Evolutionary conservation across 2,329 filamentous ascomycete genomes (phyloP).

Genomic region (Alternaria longipes): DNA sequence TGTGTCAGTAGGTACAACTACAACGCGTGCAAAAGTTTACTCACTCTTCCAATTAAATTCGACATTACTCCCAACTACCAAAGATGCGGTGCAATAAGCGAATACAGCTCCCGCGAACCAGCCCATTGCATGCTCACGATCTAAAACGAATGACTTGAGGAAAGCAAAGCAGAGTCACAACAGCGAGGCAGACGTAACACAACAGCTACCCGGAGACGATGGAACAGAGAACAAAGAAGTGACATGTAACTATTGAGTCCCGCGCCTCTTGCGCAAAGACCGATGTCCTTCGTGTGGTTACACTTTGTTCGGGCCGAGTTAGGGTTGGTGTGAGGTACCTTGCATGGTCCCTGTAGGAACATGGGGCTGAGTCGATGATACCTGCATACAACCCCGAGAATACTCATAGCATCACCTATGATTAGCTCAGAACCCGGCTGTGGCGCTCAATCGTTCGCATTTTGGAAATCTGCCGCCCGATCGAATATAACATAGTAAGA

Average conservation of each 20-base stretch:
- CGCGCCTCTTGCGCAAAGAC: constrained; percentile 33
- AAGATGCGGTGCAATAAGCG: constrained; percentile 17
- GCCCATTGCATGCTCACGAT: constrained; percentile 46
- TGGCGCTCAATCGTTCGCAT: constrained; percentile 23
- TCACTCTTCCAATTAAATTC: constrained; percentile 4
- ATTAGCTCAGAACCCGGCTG: constrained; percentile 34
- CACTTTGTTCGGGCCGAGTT: constrained; percentile 32
- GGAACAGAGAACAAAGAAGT: constrained; percentile 39
- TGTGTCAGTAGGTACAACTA: neutral
- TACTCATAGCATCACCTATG: constrained; percentile 40
- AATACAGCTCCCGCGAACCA: constrained; percentile 44
- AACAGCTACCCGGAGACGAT: constrained; percentile 27
- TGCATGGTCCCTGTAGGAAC: constrained; percentile 27
- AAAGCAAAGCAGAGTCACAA: constrained; percentile 28
- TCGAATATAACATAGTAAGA: constrained; percentile 8
- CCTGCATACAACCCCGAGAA: constrained; percentile 37
- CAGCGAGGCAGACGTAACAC: constrained; percentile 10
- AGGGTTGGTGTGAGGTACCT: constrained; percentile 29
- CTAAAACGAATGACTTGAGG: constrained; percentile 37
- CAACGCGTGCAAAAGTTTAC: neutral
- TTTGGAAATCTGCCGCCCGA: constrained; percentile 2
- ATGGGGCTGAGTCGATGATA: constrained; percentile 43
- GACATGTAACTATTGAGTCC: constrained; percentile 33
- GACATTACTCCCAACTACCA: constrained; percentile 4
- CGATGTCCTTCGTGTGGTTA: constrained; percentile 27